These are phyloP conservation scores for Herpetomonas muscarum DNA, from an alignment of 208 protist genomes.

Conservation along the genomic window DNA sequence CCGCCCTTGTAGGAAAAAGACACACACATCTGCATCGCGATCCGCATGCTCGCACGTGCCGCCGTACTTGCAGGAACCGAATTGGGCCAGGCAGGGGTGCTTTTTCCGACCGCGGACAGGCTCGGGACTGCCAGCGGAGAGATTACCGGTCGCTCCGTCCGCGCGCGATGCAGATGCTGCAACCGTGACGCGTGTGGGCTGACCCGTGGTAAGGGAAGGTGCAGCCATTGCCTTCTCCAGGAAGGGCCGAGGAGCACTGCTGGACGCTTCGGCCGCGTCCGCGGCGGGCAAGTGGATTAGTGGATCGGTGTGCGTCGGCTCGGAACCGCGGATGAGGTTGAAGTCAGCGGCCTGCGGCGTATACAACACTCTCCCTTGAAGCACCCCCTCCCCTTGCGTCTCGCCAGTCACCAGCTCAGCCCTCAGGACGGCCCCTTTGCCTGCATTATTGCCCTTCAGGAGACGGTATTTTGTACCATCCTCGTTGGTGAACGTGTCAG, in stretches of 20 bases:
- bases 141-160: too few relatives aligned
- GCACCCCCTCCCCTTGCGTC: constrained; percentile 10
- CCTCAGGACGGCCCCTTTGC: neutral
- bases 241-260: constrained; percentile 21
- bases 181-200: too few relatives aligned
- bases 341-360: constrained; percentile 23
- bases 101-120: constrained; percentile 13
- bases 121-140: too few relatives aligned
- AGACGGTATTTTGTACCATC: constrained; percentile 11
- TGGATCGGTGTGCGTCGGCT: constrained; percentile 30
- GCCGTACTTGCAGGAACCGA: constrained; percentile 68
- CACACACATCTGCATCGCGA: constrained; percentile 65
- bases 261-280: neutral
- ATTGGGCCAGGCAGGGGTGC: constrained; percentile 74
- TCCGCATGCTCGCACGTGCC: constrained; percentile 48
- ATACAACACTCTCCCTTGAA: constrained; percentile 1
- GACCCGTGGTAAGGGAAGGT: too few relatives aligned
- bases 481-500: constrained; percentile 4
- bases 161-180: neutral
- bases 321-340: constrained; percentile 30
- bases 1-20: constrained; percentile 50
- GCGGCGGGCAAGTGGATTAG: neutral
- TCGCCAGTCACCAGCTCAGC: neutral
- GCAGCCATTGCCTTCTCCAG: constrained; percentile 24
- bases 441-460: neutral